Percentiles rank a stretch among this genome's conserved stretches.
Evolutionary conservation across 352 stramenopile species (phyloP).

Genomic region (Globisporangium splendens): DNA sequence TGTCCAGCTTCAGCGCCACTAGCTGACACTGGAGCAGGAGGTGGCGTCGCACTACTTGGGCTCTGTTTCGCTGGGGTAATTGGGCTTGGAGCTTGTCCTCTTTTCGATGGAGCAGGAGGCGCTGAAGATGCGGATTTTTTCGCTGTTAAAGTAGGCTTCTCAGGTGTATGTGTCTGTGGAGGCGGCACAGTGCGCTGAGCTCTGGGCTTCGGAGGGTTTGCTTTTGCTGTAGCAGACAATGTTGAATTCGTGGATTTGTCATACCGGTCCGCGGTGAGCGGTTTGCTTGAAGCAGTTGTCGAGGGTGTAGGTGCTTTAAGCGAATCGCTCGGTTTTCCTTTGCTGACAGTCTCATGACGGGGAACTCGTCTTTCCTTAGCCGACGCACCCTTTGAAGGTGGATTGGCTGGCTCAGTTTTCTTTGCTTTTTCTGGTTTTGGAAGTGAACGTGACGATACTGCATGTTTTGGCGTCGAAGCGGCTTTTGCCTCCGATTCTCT

Average conservation of each 20-base stretch:
- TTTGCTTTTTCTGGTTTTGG: background rate
- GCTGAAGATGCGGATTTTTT: background rate
- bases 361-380: background rate
- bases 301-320: background rate
- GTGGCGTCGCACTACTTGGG: background rate
- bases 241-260: background rate
- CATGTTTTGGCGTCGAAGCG: background rate
- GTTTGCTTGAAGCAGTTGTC: conserved; percentile 7
- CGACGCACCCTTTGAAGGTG: background rate
- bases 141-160: background rate
- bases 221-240: background rate
- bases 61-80: conserved; percentile 1
- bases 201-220: conserved; percentile 1
- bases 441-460: background rate
- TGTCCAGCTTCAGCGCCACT: conserved; percentile 10
- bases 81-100: background rate
- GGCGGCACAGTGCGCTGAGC: background rate
- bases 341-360: background rate
- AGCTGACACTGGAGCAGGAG: conserved; percentile 13
- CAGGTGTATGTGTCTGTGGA: background rate
- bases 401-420: background rate
- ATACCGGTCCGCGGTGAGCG: background rate
- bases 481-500: background rate
- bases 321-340: background rate
- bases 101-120: background rate